These are phyloP conservation scores for Bolboschoenoplectus hybrid DNA, from an alignment of 202 grass and related monocot species.

Conservation along the genomic window DNA sequence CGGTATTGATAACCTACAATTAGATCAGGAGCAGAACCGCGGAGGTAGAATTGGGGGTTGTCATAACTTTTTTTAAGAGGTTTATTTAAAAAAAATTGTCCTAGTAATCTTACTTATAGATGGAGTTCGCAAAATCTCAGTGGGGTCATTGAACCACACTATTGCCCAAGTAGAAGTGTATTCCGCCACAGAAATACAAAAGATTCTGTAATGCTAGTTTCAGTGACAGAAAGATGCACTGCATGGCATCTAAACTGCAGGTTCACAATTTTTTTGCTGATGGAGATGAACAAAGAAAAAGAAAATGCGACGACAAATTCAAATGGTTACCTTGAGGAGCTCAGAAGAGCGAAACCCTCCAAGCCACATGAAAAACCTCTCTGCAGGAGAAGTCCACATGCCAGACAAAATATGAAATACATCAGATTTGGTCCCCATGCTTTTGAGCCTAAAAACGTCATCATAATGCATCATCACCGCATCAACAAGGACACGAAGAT, in stretches of 20 bases:
- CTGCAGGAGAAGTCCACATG: conserved; percentile 87
- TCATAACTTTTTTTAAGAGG: neutral
- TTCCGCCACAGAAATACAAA: neutral
- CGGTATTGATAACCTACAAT: neutral
- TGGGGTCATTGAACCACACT: neutral
- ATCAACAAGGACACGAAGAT: conserved; percentile 67
- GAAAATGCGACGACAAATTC: neutral
- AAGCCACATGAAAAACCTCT: conserved; percentile 98
- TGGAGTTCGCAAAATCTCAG: neutral
- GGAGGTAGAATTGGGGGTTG: too few relatives aligned
- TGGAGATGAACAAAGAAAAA: neutral
- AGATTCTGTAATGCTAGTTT: neutral
- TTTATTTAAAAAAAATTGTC: neutral
- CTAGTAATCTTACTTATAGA: neutral
- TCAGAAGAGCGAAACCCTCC: conserved; percentile 90
- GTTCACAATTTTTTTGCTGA: neutral
- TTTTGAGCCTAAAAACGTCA: conserved; percentile 79
- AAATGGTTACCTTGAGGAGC: conserved; percentile 55
- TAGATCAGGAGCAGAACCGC: neutral
- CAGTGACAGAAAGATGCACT: neutral
- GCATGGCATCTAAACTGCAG: neutral
- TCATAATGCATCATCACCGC: conserved; percentile 67
- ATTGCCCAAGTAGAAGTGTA: neutral
- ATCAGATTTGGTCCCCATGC: conserved; percentile 58
- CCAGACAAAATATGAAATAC: conserved; percentile 94